Conservation (phyloP, 805 yeast species). For the Kazachstania africana region DNA sequence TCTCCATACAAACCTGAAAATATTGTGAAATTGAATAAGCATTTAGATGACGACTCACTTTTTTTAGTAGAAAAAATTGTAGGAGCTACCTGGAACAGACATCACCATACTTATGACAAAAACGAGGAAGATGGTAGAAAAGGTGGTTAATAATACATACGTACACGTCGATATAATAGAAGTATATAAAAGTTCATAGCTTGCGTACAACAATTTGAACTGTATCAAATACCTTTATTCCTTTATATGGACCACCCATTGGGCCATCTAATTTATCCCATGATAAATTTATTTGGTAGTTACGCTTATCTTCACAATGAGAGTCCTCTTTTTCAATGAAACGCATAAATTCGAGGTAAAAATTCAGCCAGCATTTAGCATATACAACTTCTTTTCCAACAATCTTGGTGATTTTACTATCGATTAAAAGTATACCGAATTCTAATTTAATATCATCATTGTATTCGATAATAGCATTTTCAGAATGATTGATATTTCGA, state of each 20-base stretch:
- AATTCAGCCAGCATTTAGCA: slow-evolving; percentile 34
- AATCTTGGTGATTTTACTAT: not conserved
- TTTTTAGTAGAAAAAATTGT: slow-evolving; percentile 37
- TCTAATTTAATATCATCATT: slow-evolving; percentile 20
- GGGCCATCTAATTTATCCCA: slow-evolving; percentile 59
- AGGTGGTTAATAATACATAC: slow-evolving; percentile 33
- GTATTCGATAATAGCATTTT: too few species aligned
- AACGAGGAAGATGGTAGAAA: slow-evolving; percentile 28
- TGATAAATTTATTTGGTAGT: slow-evolving; percentile 6
- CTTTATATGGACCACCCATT: slow-evolving; percentile 47
- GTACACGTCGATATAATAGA: not conserved
- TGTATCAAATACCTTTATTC: slow-evolving; percentile 40
- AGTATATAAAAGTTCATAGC: too few species aligned
- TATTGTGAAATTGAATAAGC: slow-evolving; percentile 8
- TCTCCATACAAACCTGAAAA: slow-evolving; percentile 33
- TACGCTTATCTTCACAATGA: not conserved
- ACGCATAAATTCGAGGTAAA: too few species aligned
- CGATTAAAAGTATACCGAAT: slow-evolving; percentile 8
- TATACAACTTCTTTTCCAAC: not conserved
- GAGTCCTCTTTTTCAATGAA: slow-evolving; percentile 26
- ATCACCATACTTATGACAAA: slow-evolving; percentile 18
- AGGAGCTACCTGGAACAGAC: slow-evolving; percentile 35
- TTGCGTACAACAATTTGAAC: slow-evolving; percentile 23
- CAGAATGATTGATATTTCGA: slow-evolving; percentile 3
- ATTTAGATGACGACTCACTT: slow-evolving; percentile 25